Evolutionary conservation across 495 filamentous ascomycete genomes (phyloP).

Genomic region (Aspergillus bridgeri): DNA sequence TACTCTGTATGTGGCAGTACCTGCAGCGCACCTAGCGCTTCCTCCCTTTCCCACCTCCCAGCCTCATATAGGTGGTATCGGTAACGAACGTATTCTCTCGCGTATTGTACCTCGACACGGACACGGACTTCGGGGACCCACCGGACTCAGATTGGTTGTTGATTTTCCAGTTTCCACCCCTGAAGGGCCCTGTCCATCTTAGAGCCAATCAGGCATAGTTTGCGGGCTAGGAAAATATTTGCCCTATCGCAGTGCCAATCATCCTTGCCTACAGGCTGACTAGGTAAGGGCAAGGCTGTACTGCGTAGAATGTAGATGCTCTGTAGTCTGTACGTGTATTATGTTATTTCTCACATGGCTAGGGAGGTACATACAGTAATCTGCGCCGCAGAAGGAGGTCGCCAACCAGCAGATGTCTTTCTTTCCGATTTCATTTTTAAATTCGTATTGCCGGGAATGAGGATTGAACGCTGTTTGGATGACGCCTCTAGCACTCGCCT

Average conservation of each 20-base stretch:
- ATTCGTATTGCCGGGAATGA: background rate
- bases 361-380: no score
- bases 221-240: background rate
- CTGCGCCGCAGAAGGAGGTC: background rate
- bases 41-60: background rate
- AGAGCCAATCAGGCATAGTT: background rate
- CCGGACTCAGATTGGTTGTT: background rate
- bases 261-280: background rate
- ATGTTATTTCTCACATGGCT: background rate
- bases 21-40: background rate
- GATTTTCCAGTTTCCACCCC: background rate
- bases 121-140: background rate
- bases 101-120: background rate
- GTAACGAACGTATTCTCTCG: no score
- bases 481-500: background rate
- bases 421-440: background rate
- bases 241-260: background rate
- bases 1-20: background rate
- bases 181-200: background rate
- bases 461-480: background rate
- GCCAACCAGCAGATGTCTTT: background rate
- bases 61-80: background rate
- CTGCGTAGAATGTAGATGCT: no score
- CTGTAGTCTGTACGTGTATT: no score
- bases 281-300: background rate